Conservation (phyloP, 2,329 filamentous ascomycete genomes). For the Botrytis tulipae region DNA sequence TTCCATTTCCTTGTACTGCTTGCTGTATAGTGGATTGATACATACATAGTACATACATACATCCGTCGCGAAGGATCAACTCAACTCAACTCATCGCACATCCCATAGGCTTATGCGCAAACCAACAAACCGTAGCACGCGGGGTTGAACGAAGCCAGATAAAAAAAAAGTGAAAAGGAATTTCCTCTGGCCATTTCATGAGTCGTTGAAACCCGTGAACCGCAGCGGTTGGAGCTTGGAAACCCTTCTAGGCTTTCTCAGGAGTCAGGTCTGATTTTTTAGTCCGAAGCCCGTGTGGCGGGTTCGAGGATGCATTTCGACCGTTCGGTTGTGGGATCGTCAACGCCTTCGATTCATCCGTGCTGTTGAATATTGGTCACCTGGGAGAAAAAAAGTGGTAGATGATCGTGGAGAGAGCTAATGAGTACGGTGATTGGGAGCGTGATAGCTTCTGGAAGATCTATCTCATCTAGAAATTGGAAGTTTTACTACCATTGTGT, state of each 20-base stretch:
- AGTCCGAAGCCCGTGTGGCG: constrained; percentile 1
- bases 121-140: neutral
- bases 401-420: constrained; percentile 9
- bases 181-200: neutral
- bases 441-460: neutral
- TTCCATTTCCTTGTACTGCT: neutral
- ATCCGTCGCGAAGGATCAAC: neutral
- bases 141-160: neutral
- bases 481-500: neutral
- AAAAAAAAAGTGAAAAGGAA: neutral
- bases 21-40: neutral
- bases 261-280: neutral
- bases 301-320: neutral
- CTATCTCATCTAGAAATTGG: neutral
- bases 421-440: neutral
- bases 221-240: neutral
- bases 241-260: neutral
- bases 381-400: neutral
- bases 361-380: neutral
- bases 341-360: neutral
- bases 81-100: neutral
- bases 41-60: too few species aligned
- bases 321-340: neutral
- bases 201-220: neutral
- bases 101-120: neutral